phyloP scores from a whole-genome alignment of 345 rosid genomes.

The Jatropha curcas region DNA sequence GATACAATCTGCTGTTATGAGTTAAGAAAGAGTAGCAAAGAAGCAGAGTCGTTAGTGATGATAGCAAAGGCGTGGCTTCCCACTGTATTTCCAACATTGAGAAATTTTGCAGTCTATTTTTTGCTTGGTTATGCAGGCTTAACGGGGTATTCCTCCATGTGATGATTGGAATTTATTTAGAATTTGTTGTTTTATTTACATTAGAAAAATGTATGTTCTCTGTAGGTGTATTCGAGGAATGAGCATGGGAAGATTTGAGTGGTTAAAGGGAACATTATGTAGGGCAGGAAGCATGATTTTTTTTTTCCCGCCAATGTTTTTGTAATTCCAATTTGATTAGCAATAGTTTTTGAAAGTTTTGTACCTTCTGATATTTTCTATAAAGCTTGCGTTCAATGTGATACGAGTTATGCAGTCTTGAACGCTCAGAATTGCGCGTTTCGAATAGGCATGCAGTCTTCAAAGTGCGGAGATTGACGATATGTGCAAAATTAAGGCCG shows the following conservation, averaged over 20 bases:
- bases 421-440: too few relatives aligned
- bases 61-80: too few relatives aligned
- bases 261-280: not conserved
- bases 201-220: not conserved
- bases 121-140: not conserved
- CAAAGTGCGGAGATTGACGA: too few relatives aligned
- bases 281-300: not conserved
- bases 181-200: not conserved
- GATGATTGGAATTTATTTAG: not conserved
- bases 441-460: too few relatives aligned
- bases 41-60: too few relatives aligned
- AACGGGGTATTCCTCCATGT: too few relatives aligned
- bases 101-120: not conserved
- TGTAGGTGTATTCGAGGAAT: not conserved
- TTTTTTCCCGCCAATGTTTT: too few relatives aligned
- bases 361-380: not conserved
- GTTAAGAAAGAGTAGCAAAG: not conserved
- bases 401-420: too few relatives aligned
- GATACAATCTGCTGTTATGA: constrained; percentile 13
- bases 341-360: too few relatives aligned
- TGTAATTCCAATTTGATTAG: too few relatives aligned
- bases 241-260: not conserved
- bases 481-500: too few relatives aligned
- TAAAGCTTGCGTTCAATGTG: not conserved
- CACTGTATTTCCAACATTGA: not conserved